A percentile compares a stretch with the other conserved stretches of the same genome.
Evolutionary conservation across 176 grass and related monocot genomes (phyloP).

Genomic region (Thalia dealbata): DNA sequence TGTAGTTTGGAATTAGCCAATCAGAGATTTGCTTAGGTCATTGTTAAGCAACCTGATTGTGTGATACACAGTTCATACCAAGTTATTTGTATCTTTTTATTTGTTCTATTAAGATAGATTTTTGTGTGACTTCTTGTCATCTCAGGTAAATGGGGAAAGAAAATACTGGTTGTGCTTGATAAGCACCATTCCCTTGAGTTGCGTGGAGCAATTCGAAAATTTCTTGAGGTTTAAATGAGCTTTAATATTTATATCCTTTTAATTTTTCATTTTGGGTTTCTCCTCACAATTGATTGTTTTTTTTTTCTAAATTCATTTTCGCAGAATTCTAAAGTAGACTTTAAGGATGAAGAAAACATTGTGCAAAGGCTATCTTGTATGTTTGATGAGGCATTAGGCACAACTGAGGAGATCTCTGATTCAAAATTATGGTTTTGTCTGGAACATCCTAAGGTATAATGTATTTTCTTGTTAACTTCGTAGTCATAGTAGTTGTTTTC

Average conservation of each 20-base stretch:
- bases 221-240: constrained; percentile 58
- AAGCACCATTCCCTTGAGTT: constrained; percentile 53
- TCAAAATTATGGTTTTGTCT: constrained; percentile 79
- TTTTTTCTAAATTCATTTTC: constrained; percentile 9
- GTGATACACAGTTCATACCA: not conserved
- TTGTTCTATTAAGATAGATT: not conserved
- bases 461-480: not conserved
- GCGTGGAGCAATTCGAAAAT: constrained; percentile 59
- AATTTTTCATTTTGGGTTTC: constrained; percentile 4
- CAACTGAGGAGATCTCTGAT: constrained; percentile 43
- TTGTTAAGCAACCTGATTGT: not conserved
- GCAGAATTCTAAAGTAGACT: constrained; percentile 46
- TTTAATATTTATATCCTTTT: not conserved
- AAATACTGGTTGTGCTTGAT: constrained; percentile 40
- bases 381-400: constrained; percentile 42
- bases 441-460: constrained; percentile 73
- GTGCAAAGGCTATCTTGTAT: constrained; percentile 29
- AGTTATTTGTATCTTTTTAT: not conserved
- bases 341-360: constrained; percentile 34
- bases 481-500: not conserved
- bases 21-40: not conserved
- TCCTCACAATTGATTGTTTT: not conserved
- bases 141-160: constrained; percentile 57
- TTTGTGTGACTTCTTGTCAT: constrained; percentile 8
- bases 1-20: not conserved